A percentile compares a stretch with the other conserved stretches of the same genome.
These are phyloP conservation scores for Jackrogersella minutella DNA, from an alignment of 495 filamentous ascomycete species.

Conservation along the genomic window DNA sequence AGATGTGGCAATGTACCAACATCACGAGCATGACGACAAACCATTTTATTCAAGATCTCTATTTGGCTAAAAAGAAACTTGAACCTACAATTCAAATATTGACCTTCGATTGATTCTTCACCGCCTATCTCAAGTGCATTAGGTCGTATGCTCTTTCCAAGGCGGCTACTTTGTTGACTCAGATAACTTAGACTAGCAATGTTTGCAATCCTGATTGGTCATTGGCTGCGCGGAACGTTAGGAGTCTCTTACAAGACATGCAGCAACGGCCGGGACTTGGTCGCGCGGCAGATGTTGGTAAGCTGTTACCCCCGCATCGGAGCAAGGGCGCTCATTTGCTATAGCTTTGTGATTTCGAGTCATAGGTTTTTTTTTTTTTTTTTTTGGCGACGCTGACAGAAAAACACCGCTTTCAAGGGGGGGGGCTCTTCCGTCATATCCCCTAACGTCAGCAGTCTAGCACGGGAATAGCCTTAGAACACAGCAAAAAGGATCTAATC, in stretches of 20 bases:
- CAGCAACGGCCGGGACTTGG: constrained; percentile 22
- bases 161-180: constrained; percentile 10
- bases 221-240: constrained; percentile 4
- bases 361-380: background rate
- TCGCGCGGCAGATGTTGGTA: background rate
- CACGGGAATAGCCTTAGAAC: constrained; percentile 15
- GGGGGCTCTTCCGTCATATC: no score
- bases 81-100: constrained; percentile 13
- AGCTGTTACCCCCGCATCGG: background rate
- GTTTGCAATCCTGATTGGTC: background rate
- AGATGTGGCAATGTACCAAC: constrained; percentile 30
- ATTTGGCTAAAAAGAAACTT: constrained; percentile 33
- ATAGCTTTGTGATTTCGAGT: constrained; percentile 1
- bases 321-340: constrained; percentile 6
- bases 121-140: constrained; percentile 21
- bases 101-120: constrained; percentile 5
- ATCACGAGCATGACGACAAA: constrained; percentile 31
- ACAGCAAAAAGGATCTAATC: constrained; percentile 25
- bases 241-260: constrained; percentile 16
- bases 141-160: background rate
- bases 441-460: constrained; percentile 3
- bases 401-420: no score
- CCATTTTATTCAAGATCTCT: constrained; percentile 15
- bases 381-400: constrained; percentile 19
- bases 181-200: constrained; percentile 6